Evolutionary conservation across 1,139 yeast genomes (phyloP).

Genomic region (Hyphopichia pseudoburtonii): DNA sequence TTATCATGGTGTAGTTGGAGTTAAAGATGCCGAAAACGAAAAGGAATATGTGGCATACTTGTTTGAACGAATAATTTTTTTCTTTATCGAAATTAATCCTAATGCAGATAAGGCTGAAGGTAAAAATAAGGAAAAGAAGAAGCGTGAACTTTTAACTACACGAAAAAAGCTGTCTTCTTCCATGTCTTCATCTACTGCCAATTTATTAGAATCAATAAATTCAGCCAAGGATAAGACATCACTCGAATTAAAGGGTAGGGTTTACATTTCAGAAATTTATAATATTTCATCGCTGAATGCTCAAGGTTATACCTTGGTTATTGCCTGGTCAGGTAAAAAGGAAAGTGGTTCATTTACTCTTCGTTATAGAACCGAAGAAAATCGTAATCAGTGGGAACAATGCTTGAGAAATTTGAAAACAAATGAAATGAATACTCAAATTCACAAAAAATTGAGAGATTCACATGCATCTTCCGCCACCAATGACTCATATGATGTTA

Average conservation of each 20-base stretch:
- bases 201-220: constrained; percentile 37
- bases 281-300: constrained; percentile 45
- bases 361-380: constrained; percentile 69
- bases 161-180: constrained; percentile 42
- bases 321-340: constrained; percentile 78
- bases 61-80: constrained; percentile 82
- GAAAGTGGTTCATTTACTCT: constrained; percentile 75
- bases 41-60: constrained; percentile 87
- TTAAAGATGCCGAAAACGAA: constrained; percentile 74
- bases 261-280: constrained; percentile 66
- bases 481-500: constrained; percentile 28
- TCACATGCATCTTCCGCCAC: constrained; percentile 32
- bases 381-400: constrained; percentile 67
- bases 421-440: constrained; percentile 42
- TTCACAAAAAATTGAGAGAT: constrained; percentile 40
- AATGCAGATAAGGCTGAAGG: constrained; percentile 20
- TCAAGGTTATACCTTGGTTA: constrained; percentile 56
- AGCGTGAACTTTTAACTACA: constrained; percentile 36
- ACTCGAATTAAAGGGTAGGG: constrained; percentile 64
- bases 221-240: constrained; percentile 32
- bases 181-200: constrained; percentile 35
- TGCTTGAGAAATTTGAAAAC: constrained; percentile 50
- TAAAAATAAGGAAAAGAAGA: constrained; percentile 29
- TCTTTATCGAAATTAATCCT: constrained; percentile 55
- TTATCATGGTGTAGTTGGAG: constrained; percentile 75